Evolutionary conservation across 805 yeast species (phyloP).

Genomic region (Sugiyamaella mastotermitis): DNA sequence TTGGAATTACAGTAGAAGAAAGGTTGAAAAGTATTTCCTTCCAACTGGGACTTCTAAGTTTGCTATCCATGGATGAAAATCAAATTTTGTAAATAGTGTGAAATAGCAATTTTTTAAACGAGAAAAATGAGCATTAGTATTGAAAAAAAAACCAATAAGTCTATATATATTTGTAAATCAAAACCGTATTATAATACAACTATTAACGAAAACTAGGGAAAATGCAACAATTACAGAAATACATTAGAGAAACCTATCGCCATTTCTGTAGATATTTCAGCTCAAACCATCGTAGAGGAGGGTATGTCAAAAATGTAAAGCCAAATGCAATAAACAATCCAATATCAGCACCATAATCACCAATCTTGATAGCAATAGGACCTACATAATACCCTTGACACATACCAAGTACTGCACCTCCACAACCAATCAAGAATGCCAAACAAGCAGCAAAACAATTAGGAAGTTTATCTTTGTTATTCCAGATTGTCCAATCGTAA

Average conservation of each 20-base stretch:
- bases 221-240: too few relatives aligned
- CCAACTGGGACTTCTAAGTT: constrained; percentile 24
- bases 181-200: constrained; percentile 1
- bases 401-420: constrained; percentile 85
- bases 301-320: constrained; percentile 59
- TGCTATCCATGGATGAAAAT: constrained; percentile 17
- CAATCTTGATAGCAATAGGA: constrained; percentile 59
- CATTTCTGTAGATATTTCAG: too few relatives aligned
- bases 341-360: constrained; percentile 68
- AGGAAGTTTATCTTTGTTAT: constrained; percentile 53
- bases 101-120: too few relatives aligned
- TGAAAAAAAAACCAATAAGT: constrained; percentile 1
- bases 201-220: too few relatives aligned
- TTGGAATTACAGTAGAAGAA: constrained; percentile 53
- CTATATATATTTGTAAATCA: background rate
- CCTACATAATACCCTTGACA: constrained; percentile 80
- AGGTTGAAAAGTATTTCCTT: constrained; percentile 41
- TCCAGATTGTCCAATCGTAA: constrained; percentile 75
- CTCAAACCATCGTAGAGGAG: constrained; percentile 60
- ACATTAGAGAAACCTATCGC: too few relatives aligned
- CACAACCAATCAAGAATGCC: constrained; percentile 64
- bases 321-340: constrained; percentile 79
- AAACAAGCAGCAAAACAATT: constrained; percentile 64
- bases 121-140: too few relatives aligned
- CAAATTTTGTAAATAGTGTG: constrained; percentile 9